Evolutionary conservation across 2,329 filamentous ascomycete species (phyloP).

Genomic region (Fusarium stilboides): DNA sequence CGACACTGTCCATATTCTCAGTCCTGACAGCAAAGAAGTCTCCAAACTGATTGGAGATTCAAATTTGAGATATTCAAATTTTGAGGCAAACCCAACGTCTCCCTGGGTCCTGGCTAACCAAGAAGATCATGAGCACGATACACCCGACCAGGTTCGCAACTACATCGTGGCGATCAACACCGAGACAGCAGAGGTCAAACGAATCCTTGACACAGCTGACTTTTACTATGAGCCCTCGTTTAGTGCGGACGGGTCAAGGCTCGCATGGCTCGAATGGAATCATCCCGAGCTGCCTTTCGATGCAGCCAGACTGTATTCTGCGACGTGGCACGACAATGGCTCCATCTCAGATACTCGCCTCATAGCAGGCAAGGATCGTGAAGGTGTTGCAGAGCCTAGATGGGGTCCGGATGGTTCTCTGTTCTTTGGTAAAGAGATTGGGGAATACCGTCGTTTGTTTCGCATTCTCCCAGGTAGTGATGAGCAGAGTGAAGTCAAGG

Average conservation of each 20-base stretch:
- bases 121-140: slow-evolving; percentile 63
- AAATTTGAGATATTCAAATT: slow-evolving; percentile 63
- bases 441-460: slow-evolving; percentile 65
- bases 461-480: slow-evolving; percentile 51
- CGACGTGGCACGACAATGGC: slow-evolving; percentile 57
- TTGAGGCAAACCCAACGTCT: slow-evolving; percentile 57
- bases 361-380: slow-evolving; percentile 60
- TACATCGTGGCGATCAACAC: slow-evolving; percentile 59
- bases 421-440: slow-evolving; percentile 64
- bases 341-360: slow-evolving; percentile 52
- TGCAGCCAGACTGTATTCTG: slow-evolving; percentile 61
- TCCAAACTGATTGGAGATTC: slow-evolving; percentile 52
- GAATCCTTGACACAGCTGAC: slow-evolving; percentile 62
- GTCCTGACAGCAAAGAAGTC: slow-evolving; percentile 56
- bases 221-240: slow-evolving; percentile 68
- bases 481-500: slow-evolving; percentile 50
- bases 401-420: slow-evolving; percentile 66
- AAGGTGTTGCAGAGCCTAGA: slow-evolving; percentile 65
- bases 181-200: slow-evolving; percentile 58
- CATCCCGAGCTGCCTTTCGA: slow-evolving; percentile 69
- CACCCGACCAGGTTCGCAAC: slow-evolving; percentile 54
- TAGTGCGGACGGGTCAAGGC: slow-evolving; percentile 60
- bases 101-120: slow-evolving; percentile 66
- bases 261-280: slow-evolving; percentile 70
- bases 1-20: slow-evolving; percentile 60